Percentiles rank a stretch among this genome's conserved stretches.
phyloP scores from a whole-genome alignment of 768 basidiomycete species.

The Gautieria morchelliformis region DNA sequence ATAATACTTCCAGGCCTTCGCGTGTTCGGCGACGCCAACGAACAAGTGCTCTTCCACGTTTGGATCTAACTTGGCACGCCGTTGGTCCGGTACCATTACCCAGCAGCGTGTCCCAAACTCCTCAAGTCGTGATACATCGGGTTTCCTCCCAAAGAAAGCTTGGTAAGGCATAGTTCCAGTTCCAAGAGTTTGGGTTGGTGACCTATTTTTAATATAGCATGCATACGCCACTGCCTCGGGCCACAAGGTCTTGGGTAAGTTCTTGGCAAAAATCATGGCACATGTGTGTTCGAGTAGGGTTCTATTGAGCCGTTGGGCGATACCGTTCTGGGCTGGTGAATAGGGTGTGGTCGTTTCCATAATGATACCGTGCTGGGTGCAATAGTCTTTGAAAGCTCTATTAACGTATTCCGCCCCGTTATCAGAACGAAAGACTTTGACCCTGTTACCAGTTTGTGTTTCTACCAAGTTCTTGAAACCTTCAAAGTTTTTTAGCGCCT shows the following conservation, averaged over 20 bases:
- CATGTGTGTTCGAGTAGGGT: background rate
- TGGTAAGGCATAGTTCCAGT: constrained; percentile 15
- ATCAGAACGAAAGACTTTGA: background rate
- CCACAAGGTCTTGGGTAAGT: background rate
- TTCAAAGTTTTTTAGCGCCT: background rate
- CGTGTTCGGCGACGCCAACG: too few species aligned
- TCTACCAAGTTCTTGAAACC: background rate
- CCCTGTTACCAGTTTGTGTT: background rate
- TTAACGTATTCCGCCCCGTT: constrained; percentile 11
- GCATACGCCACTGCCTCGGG: background rate
- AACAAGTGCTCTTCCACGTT: too few species aligned
- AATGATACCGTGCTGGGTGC: constrained; percentile 18
- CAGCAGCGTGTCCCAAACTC: too few species aligned
- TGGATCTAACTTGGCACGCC: too few species aligned
- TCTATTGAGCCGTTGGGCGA: constrained; percentile 4
- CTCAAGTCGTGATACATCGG: constrained; percentile 1
- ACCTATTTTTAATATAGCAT: constrained; percentile 3
- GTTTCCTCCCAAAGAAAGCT: constrained; percentile 15
- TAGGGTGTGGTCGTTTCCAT: constrained; percentile 26
- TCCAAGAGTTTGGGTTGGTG: background rate
- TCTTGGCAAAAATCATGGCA: background rate
- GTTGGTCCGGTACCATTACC: too few species aligned
- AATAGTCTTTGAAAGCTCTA: constrained; percentile 14
- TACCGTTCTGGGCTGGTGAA: constrained; percentile 28
- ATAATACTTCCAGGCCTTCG: too few species aligned